Evolutionary conservation across 192 early-diverging fungal species (phyloP).

Genomic region (Backusella morwellensis): DNA sequence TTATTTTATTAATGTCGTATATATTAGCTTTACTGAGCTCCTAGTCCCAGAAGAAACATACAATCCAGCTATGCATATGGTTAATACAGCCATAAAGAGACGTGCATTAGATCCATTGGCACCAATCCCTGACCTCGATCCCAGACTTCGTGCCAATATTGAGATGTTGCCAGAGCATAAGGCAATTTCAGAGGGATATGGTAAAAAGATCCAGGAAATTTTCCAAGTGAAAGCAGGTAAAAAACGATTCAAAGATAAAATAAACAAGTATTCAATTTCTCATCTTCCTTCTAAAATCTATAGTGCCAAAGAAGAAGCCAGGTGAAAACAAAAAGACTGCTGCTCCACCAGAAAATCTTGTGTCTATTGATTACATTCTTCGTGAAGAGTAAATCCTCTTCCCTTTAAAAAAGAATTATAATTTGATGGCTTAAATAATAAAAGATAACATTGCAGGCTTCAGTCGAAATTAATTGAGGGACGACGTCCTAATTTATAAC

Average conservation of each 20-base stretch:
- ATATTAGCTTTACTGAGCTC: neutral
- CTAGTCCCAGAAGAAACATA: neutral
- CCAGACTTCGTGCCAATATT: neutral
- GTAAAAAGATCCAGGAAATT: neutral
- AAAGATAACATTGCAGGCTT: no score
- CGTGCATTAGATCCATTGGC: neutral
- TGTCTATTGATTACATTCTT: neutral
- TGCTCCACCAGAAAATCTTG: neutral
- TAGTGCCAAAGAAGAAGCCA: neutral
- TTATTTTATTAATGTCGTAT: neutral
- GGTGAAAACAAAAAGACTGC: neutral
- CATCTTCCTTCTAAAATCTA: neutral
- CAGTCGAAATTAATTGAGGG: no score
- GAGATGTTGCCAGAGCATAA: neutral
- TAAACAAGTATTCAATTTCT: neutral
- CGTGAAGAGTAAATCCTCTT: neutral
- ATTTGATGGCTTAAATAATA: no score
- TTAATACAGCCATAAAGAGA: neutral
- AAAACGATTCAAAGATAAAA: neutral
- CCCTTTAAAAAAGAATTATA: neutral
- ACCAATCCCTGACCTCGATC: neutral
- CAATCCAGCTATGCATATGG: neutral
- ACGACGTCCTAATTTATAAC: no score
- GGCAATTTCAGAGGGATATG: neutral
- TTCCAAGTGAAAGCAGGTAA: neutral